Evolutionary conservation across 1,284 basidiomycete species (phyloP).

Genomic region (Neolentinus lepideus): DNA sequence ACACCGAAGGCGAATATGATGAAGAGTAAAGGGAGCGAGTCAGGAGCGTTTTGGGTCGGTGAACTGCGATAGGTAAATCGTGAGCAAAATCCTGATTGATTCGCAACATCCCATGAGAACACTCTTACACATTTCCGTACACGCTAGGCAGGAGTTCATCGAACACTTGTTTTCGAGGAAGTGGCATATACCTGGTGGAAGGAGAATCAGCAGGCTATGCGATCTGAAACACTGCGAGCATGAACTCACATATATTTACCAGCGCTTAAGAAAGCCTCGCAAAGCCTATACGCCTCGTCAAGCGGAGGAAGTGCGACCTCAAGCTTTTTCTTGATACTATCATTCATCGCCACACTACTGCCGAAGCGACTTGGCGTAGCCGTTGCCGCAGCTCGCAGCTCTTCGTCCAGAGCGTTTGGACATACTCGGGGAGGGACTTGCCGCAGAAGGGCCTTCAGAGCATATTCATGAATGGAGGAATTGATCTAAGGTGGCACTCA

Average conservation of each 20-base stretch:
- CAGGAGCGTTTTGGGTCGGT: conserved; percentile 23
- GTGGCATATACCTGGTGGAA: conserved; percentile 16
- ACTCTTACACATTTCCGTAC: conserved; percentile 21
- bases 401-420: conserved; percentile 12
- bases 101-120: background rate
- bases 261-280: conserved; percentile 47
- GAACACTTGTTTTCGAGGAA: conserved; percentile 26
- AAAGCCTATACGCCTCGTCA: conserved; percentile 45
- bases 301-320: conserved; percentile 38
- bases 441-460: background rate
- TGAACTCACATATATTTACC: conserved; percentile 40
- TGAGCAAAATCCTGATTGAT: background rate
- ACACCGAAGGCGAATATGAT: conserved; percentile 33
- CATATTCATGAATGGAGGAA: background rate
- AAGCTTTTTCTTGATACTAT: conserved; percentile 28
- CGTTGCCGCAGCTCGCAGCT: conserved; percentile 16
- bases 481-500: conserved; percentile 16
- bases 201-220: background rate
- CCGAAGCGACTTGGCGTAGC: background rate
- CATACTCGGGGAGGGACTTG: conserved; percentile 3
- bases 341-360: background rate
- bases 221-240: background rate
- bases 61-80: background rate
- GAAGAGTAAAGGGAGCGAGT: conserved; percentile 39
- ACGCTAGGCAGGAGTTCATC: conserved; percentile 42